Evolutionary conservation across 2,329 filamentous ascomycete species (phyloP).

Genomic region (Leptographium flavum): DNA sequence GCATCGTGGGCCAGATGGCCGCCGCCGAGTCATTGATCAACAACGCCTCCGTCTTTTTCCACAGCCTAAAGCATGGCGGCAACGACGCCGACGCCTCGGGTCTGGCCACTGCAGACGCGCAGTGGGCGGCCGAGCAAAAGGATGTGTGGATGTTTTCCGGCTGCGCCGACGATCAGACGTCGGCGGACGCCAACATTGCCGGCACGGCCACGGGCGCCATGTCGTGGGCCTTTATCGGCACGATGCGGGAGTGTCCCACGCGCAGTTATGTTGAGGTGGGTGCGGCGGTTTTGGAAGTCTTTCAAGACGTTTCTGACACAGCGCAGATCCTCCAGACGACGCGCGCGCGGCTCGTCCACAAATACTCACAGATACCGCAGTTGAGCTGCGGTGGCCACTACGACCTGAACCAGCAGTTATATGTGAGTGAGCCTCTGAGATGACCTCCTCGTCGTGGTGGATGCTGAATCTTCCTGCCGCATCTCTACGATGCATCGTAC

Average conservation of each 20-base stretch:
- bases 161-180: conserved; percentile 24
- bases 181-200: conserved; percentile 22
- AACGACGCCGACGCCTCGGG: conserved; percentile 20
- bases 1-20: too few species aligned
- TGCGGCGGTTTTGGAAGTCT: background rate
- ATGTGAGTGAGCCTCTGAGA: conserved; percentile 9
- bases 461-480: too few species aligned
- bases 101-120: conserved; percentile 26
- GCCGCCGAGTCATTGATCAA: conserved; percentile 37
- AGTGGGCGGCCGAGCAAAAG: conserved; percentile 23
- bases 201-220: conserved; percentile 22
- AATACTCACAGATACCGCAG: conserved; percentile 16
- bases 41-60: conserved; percentile 39
- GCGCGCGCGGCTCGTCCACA: conserved; percentile 11
- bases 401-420: conserved; percentile 14
- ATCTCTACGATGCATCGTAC: too few species aligned
- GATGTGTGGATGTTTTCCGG: conserved; percentile 28
- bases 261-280: conserved; percentile 19
- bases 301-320: background rate
- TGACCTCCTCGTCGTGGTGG: too few species aligned
- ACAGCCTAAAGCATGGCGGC: conserved; percentile 27
- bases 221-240: conserved; percentile 22
- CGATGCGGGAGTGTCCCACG: conserved; percentile 17
- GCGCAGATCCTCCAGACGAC: conserved; percentile 13
- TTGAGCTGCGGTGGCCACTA: conserved; percentile 17